phyloP scores from a whole-genome alignment of 1,284 basidiomycete species.

The Anthracocystis panici-leucophaei region DNA sequence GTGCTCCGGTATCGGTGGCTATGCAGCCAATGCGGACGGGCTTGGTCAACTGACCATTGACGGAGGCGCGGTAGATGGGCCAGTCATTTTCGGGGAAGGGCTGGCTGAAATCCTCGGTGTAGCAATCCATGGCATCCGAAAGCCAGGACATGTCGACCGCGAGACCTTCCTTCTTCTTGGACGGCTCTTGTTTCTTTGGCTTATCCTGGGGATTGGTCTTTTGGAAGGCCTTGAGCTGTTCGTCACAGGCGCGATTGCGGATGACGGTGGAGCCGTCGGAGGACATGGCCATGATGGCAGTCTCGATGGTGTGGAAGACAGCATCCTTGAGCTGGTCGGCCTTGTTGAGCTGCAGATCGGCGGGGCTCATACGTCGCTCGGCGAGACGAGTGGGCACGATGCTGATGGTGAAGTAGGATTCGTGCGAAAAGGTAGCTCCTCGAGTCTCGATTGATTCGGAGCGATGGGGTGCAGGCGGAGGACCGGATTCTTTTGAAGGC shows the following conservation, averaged over 20 bases:
- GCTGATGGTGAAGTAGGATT: slow-evolving; percentile 59
- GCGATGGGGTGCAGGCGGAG: not conserved
- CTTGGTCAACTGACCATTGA: slow-evolving; percentile 51
- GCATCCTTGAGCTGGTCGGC: slow-evolving; percentile 52
- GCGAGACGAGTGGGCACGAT: slow-evolving; percentile 49
- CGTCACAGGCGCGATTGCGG: slow-evolving; percentile 61
- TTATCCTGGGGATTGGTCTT: slow-evolving; percentile 49
- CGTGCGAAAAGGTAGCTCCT: slow-evolving; percentile 43
- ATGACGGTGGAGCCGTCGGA: slow-evolving; percentile 57
- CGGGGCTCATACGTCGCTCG: slow-evolving; percentile 52
- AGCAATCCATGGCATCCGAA: slow-evolving; percentile 60
- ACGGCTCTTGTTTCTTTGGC: slow-evolving; percentile 17
- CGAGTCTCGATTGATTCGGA: slow-evolving; percentile 28
- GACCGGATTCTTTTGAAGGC: not conserved
- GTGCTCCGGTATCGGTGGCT: slow-evolving; percentile 44
- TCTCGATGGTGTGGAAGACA: slow-evolving; percentile 57
- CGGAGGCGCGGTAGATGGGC: slow-evolving; percentile 62
- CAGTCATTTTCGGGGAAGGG: slow-evolving; percentile 56
- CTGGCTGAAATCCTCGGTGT: slow-evolving; percentile 56
- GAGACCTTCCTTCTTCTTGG: slow-evolving; percentile 30
- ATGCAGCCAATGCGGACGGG: slow-evolving; percentile 53
- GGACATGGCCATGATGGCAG: slow-evolving; percentile 56
- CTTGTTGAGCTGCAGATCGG: slow-evolving; percentile 38
- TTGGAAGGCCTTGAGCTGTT: slow-evolving; percentile 53
- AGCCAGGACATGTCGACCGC: slow-evolving; percentile 60